Base-by-base conservation (phyloP, 139 green algal species). In the Spirogloea muscicola region DNA sequence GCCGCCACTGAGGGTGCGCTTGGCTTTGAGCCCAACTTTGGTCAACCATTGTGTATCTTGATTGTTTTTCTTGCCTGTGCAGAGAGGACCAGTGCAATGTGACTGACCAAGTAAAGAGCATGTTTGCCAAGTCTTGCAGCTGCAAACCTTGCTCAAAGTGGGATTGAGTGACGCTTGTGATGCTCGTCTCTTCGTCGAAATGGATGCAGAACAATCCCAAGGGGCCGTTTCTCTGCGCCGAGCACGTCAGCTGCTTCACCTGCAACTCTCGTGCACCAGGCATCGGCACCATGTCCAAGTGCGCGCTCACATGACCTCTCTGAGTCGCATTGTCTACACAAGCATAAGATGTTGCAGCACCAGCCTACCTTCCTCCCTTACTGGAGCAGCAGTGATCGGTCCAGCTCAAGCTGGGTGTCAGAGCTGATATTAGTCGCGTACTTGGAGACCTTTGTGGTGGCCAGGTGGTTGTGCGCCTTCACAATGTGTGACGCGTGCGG, bases 401-500 rank as follows among this genome's bases (percentile, higher is more conserved):
- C 31, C 25, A 38, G 0, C 0, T 46, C 33, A 13, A n/a, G 9
- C 29, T 46, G 31, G n/a, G n/a, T n/a, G n/a, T n/a, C 33, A 46
- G 9, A 65, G 33, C 31, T 65, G 57, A 31, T 65, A 2, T 65
- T 3, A 44, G 0, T 41, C 6, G 33, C 57, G 25, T 65, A 21
- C 29, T 65, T 31, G 7, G 9, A 31, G 25, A 46, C 25, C 27
- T 16, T 10, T 51, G 16, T 52, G 0, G 27, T 25, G 34, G 31
- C 3, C 70, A 78, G 70, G 7, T 78, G 70, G 2, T 72, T 78
- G 0, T 61, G 72, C 29, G 34, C 25, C 29, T 72, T 73, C 57
- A 61, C 59, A 42, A 55, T 78, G 33, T 78, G 70, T 27, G 70
- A 78, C 49, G 70, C 70, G 37, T 78, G 70, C 44, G 70, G 70